A percentile compares a stretch with the other conserved stretches of the same genome.
Evolutionary conservation across 768 basidiomycete species (phyloP).

Genomic region (Daedalea quercina): DNA sequence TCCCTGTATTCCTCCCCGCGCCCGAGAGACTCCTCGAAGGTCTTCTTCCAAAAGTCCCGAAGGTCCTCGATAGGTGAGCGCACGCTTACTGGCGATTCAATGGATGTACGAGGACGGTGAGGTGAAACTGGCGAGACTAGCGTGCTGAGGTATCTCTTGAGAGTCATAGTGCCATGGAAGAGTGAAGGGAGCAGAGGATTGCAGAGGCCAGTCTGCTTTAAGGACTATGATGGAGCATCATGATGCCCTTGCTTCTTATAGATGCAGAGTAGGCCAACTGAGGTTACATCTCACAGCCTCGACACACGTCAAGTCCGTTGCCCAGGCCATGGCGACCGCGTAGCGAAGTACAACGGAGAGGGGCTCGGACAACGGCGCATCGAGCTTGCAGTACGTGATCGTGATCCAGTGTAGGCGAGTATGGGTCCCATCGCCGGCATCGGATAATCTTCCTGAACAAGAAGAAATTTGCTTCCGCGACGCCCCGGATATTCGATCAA

Average conservation of each 20-base stretch:
- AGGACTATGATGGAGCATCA: constrained; percentile 1
- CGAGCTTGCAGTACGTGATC: too few relatives aligned
- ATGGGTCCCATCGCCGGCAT: background rate
- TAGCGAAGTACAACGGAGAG: background rate
- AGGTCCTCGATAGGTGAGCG: background rate
- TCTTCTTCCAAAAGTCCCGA: background rate
- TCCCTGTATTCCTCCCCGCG: background rate
- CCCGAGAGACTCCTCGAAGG: background rate
- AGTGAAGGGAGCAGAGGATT: background rate
- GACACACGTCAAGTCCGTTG: background rate
- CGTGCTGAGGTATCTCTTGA: background rate
- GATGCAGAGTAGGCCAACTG: constrained; percentile 1
- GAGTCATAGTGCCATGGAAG: constrained; percentile 3
- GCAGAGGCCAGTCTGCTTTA: background rate
- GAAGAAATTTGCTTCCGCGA: too few relatives aligned
- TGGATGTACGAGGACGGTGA: background rate
- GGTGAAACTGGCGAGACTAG: background rate
- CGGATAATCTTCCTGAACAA: too few relatives aligned
- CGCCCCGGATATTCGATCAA: background rate
- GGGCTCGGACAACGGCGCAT: background rate
- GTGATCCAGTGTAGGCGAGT: background rate
- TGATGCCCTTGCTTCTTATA: constrained; percentile 3
- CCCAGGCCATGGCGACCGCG: background rate
- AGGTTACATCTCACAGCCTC: background rate
- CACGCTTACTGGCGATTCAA: background rate